Evolutionary conservation across 202 grass and related monocot genomes (phyloP), one percentile per base, ranked within the genome.

Genomic region (Eragrostis tef): DNA sequence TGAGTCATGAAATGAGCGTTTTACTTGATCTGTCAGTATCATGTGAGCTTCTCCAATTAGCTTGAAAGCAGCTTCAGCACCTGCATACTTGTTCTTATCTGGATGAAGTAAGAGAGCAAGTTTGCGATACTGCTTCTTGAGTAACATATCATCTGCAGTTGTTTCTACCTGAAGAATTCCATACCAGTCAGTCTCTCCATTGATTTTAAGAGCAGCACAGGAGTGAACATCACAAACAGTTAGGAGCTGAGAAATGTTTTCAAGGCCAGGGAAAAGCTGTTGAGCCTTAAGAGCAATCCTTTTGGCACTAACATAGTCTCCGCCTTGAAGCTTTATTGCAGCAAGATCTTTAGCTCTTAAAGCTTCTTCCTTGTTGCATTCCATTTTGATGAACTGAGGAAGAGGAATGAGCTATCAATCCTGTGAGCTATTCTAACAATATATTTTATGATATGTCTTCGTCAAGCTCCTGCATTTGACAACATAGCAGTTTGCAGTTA

Each of bases 281-380:
- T 91, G 88, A 67, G 92, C 92, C 74, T 94, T 94, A 16, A 94
- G 77, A 78, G 54, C 84, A 56, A 94, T 84, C 78, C 69, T 89
- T 68, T 78, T 82, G 45, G 92, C 92, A 64, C 72, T 78, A 84
- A 59, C 41, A 87, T 87, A 94, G 66, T 94, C 89, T 76, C 69
- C 80, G 48, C 79, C 60, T 10, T 82, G 72, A 59, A 94, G 69
- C 72, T 81, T 94, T 87, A 77, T 79, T 61, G 87, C 73, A 21
- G 89, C 86, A 64, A 91, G 59, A 48, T 82, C 81, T 73, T 85
- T 94, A 42, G 89, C 92, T 62, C 81, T 90, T 67, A 83, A 53
- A 42, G 92, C 92, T 76, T 94, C 92, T 89, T 91, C 92, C 70
- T 87, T 94, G 86, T 94, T 94, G 81, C 92, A 94, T 54, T 94